Evolutionary conservation across 2,329 filamentous ascomycete species (phyloP), one percentile per base, ranked within the genome.

Genomic region (Neocatenulostroma microsporum): DNA sequence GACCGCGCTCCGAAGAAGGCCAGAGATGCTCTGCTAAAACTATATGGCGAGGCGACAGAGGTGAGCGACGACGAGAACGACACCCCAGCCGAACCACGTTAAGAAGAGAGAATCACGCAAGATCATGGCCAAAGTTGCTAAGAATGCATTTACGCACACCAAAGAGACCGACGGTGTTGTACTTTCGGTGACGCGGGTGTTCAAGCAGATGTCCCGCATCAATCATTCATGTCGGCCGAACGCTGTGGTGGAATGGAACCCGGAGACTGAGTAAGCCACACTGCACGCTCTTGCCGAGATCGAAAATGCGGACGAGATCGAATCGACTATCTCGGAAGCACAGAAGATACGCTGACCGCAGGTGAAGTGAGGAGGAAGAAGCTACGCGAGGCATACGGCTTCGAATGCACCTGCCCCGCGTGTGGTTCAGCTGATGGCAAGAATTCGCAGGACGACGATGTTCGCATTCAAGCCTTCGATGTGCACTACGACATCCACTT

Each of bases 151-250:
- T n/a, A 24, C 23, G 23, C 23, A 24, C n/a, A n/a, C n/a, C 23
- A n/a, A 24, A n/a, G 23, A 8, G n/a, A 8, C 9, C 23, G 23
- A 24, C 8, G 23, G n/a, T 24, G n/a, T 9, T 24, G 23, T 9
- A n/a, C n/a, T 24, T n/a, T 8, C 23, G 9, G 9, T 9, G n/a
- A 24, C 23, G 8, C 31, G 31, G 4, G 31, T 34, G n/a, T 34
- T 19, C 31, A 34, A 34, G 14, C 13, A 21, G 9, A 34, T 34
- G n/a, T 34, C 9, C 13, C 31, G 31, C 14, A 19, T 15, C 5
- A 34, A 34, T 20, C n/a, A 34, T 15, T 34, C 31, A 8, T 34
- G 31, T 19, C 18, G 14, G 11, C 18, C 31, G 18, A 34, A 34
- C 21, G 31, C 31, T n/a, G 18, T 34, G 9, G n/a, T 18, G 6